Evolutionary conservation across 441 rosid genomes (phyloP), one percentile per base, ranked within the genome.

Genomic region (Syzygium malaccense): DNA sequence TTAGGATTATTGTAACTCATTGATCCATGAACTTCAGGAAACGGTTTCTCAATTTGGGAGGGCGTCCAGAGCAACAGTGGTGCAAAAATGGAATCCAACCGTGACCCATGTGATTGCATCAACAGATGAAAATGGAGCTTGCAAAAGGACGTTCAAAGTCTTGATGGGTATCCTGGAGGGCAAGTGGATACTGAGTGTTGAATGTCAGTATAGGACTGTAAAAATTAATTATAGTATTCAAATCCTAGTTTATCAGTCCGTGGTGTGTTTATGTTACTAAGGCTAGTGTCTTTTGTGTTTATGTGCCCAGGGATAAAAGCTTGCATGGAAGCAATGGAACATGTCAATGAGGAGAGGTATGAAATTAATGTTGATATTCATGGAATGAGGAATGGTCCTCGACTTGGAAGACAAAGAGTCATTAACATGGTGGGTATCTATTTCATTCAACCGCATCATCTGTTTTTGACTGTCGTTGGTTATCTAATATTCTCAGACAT

Each of bases 151-250:
- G 53, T 93, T 97, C 79, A 98, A 98, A 89, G 88, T 93, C 86
- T 91, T 98, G 91, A 96, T 93, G 97, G 99, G 95, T 55, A 94
- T 97, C 91, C 92, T 97, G 93, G 98, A 95, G 94, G 99, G 99
- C 86, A 98, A 95, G 92, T 98, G 99, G 99, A 94, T 97, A 88
- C 91, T 98, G 89, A 94, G 84, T 88, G 88, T 95, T 86, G 95
- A 96, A 58, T 98, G 99, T 96, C 11, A 94, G 99, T 93, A 68
- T 12, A 45, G 79, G 19, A 33, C 71, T 87, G 55, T 68, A 80
- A 7, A 55, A 54, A 26, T 37, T 19, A 79, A 55, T 45, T 71
- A 48, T 48, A 53, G 78, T 86, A 20, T 26, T 86, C 17, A n/a
- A 88, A 19, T 14, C 64, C 53, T 85, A 26, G 85, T 55, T 71